A percentile compares a stretch with the other conserved stretches of the same genome.
phyloP scores from a whole-genome alignment of 805 yeast genomes.

The Hagleromyces aurorensis region DNA sequence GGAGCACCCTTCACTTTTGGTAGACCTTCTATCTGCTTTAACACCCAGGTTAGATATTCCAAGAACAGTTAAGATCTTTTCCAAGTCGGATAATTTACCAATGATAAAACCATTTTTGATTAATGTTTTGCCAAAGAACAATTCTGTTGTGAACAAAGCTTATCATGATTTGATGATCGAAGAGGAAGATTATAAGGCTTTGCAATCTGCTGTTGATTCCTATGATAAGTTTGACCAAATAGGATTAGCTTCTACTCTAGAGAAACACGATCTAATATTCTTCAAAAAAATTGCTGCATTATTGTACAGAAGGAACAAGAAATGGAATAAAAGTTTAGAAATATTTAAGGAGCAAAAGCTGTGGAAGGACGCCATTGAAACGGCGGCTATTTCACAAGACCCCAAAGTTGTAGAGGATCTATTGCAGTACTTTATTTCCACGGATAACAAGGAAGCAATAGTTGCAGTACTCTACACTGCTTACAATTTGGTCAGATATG shows the following conservation, averaged over 20 bases:
- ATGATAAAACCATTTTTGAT: constrained; percentile 91
- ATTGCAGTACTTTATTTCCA: constrained; percentile 86
- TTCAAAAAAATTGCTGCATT: constrained; percentile 96
- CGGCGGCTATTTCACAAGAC: constrained; percentile 77
- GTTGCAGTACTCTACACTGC: constrained; percentile 83
- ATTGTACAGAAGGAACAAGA: constrained; percentile 87
- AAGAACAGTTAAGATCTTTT: constrained; percentile 90
- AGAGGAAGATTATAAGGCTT: constrained; percentile 90
- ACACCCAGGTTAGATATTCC: constrained; percentile 88
- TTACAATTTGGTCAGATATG: constrained; percentile 71
- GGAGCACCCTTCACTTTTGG: constrained; percentile 84
- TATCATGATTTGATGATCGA: constrained; percentile 93
- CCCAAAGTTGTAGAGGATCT: constrained; percentile 81
- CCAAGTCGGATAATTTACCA: constrained; percentile 92
- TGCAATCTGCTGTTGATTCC: constrained; percentile 78
- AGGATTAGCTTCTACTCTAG: constrained; percentile 87
- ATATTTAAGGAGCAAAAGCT: constrained; percentile 85
- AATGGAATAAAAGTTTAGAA: constrained; percentile 82
- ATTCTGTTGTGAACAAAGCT: constrained; percentile 86
- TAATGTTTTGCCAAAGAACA: constrained; percentile 83
- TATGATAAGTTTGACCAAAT: constrained; percentile 88
- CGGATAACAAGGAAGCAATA: constrained; percentile 93
- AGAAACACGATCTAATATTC: constrained; percentile 82
- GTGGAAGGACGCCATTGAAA: constrained; percentile 90
- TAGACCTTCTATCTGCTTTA: constrained; percentile 76